Conservation (phyloP, 139 green algal genomes). For the Deuterostichococcus epilithicus region DNA sequence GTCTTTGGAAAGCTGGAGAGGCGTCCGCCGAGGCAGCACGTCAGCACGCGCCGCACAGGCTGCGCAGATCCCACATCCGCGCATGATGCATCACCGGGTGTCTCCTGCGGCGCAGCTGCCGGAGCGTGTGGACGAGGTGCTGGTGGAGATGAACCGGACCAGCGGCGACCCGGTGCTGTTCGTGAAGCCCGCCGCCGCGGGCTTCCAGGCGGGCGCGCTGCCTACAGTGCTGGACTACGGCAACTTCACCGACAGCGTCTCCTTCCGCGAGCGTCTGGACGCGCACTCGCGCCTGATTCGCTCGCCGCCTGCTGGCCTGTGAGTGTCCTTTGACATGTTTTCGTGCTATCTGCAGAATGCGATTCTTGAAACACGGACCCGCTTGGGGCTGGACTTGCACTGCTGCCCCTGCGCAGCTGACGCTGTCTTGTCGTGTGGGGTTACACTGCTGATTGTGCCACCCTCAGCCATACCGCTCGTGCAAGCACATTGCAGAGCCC, state of each 20-base stretch:
- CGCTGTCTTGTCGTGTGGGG: neutral
- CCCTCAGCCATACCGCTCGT: neutral
- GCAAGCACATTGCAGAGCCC: neutral
- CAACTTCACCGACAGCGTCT: constrained; percentile 26
- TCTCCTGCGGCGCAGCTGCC: neutral
- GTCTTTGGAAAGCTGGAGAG: too few species aligned
- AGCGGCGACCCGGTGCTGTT: constrained; percentile 40
- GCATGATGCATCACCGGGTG: too few species aligned
- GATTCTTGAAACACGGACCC: neutral
- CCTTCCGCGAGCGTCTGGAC: constrained; percentile 28
- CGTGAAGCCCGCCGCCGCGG: constrained; percentile 26
- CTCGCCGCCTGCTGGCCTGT: neutral
- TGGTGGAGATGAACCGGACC: constrained; percentile 28
- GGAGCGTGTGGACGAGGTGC: neutral
- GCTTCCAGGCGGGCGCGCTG: constrained; percentile 42
- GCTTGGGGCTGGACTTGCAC: neutral
- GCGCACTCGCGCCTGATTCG: constrained; percentile 14
- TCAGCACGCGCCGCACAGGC: neutral
- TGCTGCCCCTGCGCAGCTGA: constrained; percentile 1
- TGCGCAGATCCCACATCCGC: constrained; percentile 1
- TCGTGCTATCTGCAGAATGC: neutral
- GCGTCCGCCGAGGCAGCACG: neutral
- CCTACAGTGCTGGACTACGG: constrained; percentile 32
- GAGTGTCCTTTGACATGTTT: neutral
- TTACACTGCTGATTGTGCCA: neutral